Evolutionary conservation across 202 grass and related monocot genomes (phyloP).

Genomic region (Carex arenaria): DNA sequence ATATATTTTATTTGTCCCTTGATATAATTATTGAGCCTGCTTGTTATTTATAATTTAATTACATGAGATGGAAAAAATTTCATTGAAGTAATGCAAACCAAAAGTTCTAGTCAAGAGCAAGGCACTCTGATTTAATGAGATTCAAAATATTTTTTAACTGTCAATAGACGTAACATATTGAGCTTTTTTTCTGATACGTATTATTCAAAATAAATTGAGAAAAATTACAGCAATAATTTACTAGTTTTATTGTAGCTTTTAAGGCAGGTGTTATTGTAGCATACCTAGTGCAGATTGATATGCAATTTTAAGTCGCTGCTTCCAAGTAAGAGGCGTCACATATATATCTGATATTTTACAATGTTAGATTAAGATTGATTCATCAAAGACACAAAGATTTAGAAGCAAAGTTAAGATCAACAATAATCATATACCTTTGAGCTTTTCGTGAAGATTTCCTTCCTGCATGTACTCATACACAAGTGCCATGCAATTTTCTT

Average conservation of each 20-base stretch:
- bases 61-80: conserved; percentile 4
- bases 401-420: too few species aligned
- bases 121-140: neutral
- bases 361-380: neutral
- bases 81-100: neutral
- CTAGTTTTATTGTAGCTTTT: neutral
- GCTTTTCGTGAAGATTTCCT: conserved; percentile 16
- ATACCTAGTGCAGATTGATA: conserved; percentile 29
- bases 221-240: neutral
- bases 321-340: conserved; percentile 13
- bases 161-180: too few species aligned
- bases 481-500: conserved; percentile 16
- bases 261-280: neutral
- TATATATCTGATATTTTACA: neutral
- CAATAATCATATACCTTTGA: conserved; percentile 8
- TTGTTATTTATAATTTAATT: neutral
- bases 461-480: conserved; percentile 20
- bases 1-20: neutral
- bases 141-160: neutral
- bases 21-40: conserved; percentile 20
- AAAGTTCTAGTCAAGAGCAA: neutral
- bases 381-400: too few species aligned
- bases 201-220: neutral
- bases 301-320: conserved; percentile 24
- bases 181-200: neutral